Base-by-base conservation (phyloP, 176 grass and related monocot genomes). In the Phoenix dactylifera region DNA sequence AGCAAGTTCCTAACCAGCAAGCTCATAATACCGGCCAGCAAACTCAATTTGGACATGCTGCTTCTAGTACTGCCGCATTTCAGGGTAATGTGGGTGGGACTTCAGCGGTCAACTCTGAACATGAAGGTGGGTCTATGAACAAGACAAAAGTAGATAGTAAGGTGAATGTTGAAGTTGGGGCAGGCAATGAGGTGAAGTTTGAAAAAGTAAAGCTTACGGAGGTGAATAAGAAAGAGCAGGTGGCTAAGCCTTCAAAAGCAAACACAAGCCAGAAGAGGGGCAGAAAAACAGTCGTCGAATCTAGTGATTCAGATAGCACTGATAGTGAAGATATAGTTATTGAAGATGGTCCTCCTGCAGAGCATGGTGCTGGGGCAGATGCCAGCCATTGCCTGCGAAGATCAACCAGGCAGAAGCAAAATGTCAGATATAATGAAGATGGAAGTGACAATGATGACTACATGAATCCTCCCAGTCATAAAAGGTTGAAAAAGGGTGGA, bases 401-500 rank as follows among this genome's bases (percentile, higher is more conserved):
- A 79, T 90, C 91, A 54, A 70, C 57, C 18, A 86, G 86, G 39
- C 74, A 79, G 51, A 96, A 74, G 70, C 79, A 87, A 54, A 79
- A 90, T 20, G 80, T 85, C 54, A 79, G 72, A 23, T 87, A 82
- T 74, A 90, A 77, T 63, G 91, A 90, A 70, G 74, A 74, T 73
- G 72, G 69, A 9, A 18, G 18, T 29, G 65, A 20, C 18, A 62
- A 79, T 51, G 32, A 59, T 48, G 65, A 48, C 64, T 22, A 5
- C 63, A 22, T 62, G 16, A n/a, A 16, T 50, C 64, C 65, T 66
- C 62, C 69, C 26, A 64, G 9, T 70, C 69, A 22, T 16, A 81
- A 81, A 74, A 81, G 69, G 60, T 66, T 70, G 50, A 77, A 52
- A 49, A 81, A 66, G 70, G 53, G 25, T 57, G 73, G 55, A 20